Evolutionary conservation across 2,329 filamentous ascomycete species (phyloP), one percentile per base, ranked within the genome.

Genomic region (Rachicladosporium sp.): DNA sequence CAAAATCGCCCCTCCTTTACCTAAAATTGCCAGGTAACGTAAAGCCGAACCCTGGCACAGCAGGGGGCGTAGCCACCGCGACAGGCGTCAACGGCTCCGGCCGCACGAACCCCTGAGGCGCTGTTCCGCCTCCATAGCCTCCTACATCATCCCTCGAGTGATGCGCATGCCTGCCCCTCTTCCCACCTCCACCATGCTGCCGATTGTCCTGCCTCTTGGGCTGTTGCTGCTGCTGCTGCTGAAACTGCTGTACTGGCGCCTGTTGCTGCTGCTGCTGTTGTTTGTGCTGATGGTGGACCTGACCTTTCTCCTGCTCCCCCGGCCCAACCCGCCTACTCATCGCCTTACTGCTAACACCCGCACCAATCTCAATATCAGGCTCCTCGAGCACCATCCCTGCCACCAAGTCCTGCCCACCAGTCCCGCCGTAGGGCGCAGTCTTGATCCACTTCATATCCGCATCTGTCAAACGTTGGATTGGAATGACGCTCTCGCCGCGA

Each of bases 401-500:
- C 55, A 87, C 80, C 44, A 98, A 85, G 2, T 77, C 67, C 41
- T 75, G 74, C 40, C 89, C 91, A 42, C 89, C 91, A 46, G 85
- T 94, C 40, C 91, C 91, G 49, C 91, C 91, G 57, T 81, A 94
- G 48, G 93, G 85, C 9, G 91, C 93, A 29, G 80, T 94, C 48
- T 94, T 65, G 71, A 96, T 86, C 91, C 91, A 98, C 63, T 96
- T 95, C 46, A 85, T 78, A 64, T 98, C 91, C 19, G 91, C 91
- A 51, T 98, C 91, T 2, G 91, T 98, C 41, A 98, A 75, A 53
- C 88, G 82, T 51, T 80, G 74, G 48, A 98, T 91, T 1, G 91
- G 91, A 47, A 98, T 96, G 39, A 94, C 68, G 59, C 88, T 96
- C 61, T 96, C 73, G 37, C 91, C 91, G 8, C 80, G 91, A 49